Conservation (phyloP, 2,329 filamentous ascomycete genomes). For the Pseudogymnoascus sp. region DNA sequence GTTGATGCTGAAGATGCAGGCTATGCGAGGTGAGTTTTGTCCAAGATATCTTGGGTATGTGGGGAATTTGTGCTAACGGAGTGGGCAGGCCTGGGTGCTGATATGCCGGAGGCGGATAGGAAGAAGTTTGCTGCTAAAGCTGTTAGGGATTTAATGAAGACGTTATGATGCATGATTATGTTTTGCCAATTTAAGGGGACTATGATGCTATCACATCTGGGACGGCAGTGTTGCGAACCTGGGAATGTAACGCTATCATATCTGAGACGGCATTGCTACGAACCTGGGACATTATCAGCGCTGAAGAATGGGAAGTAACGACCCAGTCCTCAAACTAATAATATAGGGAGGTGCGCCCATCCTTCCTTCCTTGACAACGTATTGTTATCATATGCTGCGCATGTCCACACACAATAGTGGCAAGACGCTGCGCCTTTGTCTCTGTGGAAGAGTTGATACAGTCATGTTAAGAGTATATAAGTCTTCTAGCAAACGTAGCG, state of each 20-base stretch:
- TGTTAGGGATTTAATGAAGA: slow-evolving; percentile 57
- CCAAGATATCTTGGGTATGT: not conserved
- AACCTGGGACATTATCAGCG: not conserved
- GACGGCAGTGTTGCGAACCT: not conserved
- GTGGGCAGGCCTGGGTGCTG: slow-evolving; percentile 46
- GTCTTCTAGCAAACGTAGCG: not conserved
- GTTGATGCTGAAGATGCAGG: slow-evolving; percentile 59
- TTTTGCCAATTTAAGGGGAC: not conserved
- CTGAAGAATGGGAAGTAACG: not conserved
- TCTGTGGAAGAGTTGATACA: not conserved
- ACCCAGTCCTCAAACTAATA: not conserved
- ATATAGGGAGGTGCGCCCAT: not conserved
- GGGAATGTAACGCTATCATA: not conserved
- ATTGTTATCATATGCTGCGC: not conserved
- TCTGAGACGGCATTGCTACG: not conserved
- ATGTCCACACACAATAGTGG: not conserved
- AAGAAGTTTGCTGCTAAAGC: slow-evolving; percentile 54
- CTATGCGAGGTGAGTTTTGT: slow-evolving; percentile 35
- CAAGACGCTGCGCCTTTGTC: not conserved
- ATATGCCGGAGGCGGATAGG: slow-evolving; percentile 53
- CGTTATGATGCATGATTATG: slow-evolving; percentile 17
- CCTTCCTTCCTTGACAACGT: not conserved
- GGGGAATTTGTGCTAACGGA: slow-evolving; percentile 24
- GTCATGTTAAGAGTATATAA: not conserved
- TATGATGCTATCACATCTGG: not conserved